Evolutionary conservation across 2,329 filamentous ascomycete genomes (phyloP), one percentile per base, ranked within the genome.

Genomic region (Epichloe scottii): DNA sequence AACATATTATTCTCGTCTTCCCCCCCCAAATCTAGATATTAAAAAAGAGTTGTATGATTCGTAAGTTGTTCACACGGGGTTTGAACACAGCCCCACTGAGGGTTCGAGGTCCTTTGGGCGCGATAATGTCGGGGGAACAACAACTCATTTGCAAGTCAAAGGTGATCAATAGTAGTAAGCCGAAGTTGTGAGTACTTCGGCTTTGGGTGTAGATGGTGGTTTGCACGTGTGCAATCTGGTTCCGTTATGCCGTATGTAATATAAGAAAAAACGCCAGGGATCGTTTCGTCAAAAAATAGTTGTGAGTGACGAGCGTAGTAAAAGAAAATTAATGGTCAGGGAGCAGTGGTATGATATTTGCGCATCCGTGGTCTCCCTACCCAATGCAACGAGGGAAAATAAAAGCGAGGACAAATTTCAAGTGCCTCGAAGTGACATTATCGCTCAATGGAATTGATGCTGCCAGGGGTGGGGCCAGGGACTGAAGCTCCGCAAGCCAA

Each of bases 201-300:
- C 11, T 33, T 38, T 21, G 33, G 34, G 21, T 15, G 19, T 15
- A 23, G 34, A 40, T 38, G 39, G 42, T 38, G 39, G 44, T 48
- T 19, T 34, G 46, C 44, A 30, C 44, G 19, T 35, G n/a, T 39
- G 44, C 42, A 26, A 14, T 19, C 44, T 21, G 10, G 12, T 38
- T 39, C 47, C 46, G 23, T 42, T 34, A 50, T 51, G 52, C 49
- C 51, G 38, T 46, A 17, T 23, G 21, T 42, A n/a, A 38, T 34
- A 44, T n/a, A 23, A 5, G 23, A 41, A 19, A 48, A 44, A 57
- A 55, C 55, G 54, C 55, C 55, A 21, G 48, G 17, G n/a, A 50
- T 50, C 49, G 35, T 48, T 43, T 46, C 37, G 52, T 53, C 55
- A 45, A 26, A 30, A 30, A 30, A 3, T 3, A 10, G 30, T 30